A percentile compares a stretch with the other conserved stretches of the same genome.
phyloP scores from a whole-genome alignment of 2,329 filamentous ascomycete genomes.

The Botrytis paeoniae region DNA sequence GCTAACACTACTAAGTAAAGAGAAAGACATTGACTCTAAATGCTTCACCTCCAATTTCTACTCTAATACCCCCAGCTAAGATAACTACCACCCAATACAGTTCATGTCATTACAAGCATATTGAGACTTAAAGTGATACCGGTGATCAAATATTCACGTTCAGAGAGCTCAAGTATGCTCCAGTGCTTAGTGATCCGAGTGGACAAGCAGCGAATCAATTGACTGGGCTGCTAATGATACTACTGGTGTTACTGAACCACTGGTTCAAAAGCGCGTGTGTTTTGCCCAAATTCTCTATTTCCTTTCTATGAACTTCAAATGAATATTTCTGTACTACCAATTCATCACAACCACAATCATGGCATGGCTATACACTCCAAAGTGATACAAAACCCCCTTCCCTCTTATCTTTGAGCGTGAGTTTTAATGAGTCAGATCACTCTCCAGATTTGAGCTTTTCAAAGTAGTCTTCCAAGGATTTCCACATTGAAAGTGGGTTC shows the following conservation, averaged over 20 bases:
- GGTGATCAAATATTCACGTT: neutral
- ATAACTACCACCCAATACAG: neutral
- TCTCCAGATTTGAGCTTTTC: neutral
- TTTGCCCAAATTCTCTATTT: neutral
- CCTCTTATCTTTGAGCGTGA: neutral
- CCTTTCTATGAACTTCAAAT: neutral
- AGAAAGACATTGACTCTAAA: neutral
- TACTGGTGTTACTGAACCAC: neutral
- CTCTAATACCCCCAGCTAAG: neutral
- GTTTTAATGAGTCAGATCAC: neutral
- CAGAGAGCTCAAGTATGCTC: neutral
- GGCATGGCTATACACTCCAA: neutral
- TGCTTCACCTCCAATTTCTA: neutral
- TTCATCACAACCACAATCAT: neutral
- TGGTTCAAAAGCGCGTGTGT: neutral
- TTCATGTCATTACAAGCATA: neutral
- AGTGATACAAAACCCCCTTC: neutral
- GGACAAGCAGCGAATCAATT: neutral
- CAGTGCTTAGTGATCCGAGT: neutral
- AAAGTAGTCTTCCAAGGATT: neutral
- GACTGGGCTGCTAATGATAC: neutral
- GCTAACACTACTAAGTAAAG: neutral
- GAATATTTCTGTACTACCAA: neutral
- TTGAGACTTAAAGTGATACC: neutral
- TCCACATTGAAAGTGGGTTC: neutral